Evolutionary conservation across 805 yeast genomes (phyloP).

Genomic region (Lipomyces yamanashiensis): DNA sequence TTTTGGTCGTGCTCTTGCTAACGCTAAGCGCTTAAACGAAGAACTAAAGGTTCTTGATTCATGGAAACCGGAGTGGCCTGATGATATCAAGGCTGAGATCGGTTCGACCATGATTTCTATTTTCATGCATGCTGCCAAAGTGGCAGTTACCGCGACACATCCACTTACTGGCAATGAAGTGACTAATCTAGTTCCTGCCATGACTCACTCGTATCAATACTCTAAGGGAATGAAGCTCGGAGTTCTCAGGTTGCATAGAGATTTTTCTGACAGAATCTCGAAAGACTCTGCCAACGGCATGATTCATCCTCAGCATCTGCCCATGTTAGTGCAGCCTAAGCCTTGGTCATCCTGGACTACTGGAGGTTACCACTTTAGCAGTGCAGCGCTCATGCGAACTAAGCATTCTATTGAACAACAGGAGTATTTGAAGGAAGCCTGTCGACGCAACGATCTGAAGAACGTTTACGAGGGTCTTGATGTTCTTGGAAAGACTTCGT

Average conservation of each 20-base stretch:
- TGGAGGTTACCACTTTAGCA: constrained; percentile 82
- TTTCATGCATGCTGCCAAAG: constrained; percentile 79
- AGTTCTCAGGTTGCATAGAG: constrained; percentile 73
- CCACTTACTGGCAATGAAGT: constrained; percentile 73
- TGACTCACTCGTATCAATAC: constrained; percentile 85
- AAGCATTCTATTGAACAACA: constrained; percentile 86
- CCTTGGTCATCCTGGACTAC: constrained; percentile 82
- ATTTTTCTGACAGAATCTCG: constrained; percentile 67
- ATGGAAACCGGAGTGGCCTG: constrained; percentile 54
- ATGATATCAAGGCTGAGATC: constrained; percentile 63
- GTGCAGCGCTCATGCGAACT: constrained; percentile 69
- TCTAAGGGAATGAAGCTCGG: constrained; percentile 80
- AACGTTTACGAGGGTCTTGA: constrained; percentile 79
- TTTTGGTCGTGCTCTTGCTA: constrained; percentile 14
- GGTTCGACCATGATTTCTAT: constrained; percentile 81
- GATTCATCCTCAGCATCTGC: constrained; percentile 80
- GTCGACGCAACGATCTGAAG: constrained; percentile 66
- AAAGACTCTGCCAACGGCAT: constrained; percentile 68
- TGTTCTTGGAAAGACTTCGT: constrained; percentile 82
- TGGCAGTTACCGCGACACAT: constrained; percentile 77
- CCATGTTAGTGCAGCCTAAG: constrained; percentile 90
- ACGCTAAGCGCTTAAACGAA: constrained; percentile 19
- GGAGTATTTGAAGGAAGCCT: constrained; percentile 87
- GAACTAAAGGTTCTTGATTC: constrained; percentile 3
- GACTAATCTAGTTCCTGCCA: constrained; percentile 84